Evolutionary conservation across 371 early-diverging fungal species (phyloP).

Genomic region (Actinomortierella wolfii): DNA sequence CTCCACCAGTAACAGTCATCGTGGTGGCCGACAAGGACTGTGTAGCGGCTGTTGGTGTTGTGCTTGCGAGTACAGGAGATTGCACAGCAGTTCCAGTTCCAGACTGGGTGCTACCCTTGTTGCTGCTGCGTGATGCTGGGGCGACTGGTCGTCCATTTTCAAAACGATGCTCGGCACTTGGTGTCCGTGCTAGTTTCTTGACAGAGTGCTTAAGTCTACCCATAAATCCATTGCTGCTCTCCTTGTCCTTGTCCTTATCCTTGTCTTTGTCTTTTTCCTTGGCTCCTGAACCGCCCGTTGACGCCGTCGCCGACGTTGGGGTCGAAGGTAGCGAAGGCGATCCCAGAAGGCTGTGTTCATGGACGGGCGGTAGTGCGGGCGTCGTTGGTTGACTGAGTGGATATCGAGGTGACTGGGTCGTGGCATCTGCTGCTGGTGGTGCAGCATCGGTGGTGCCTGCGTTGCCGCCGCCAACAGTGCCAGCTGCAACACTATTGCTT

Average conservation of each 20-base stretch:
- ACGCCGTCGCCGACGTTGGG: slow-evolving; percentile 26
- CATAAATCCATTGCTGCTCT: slow-evolving; percentile 54
- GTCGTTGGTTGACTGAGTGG: slow-evolving; percentile 50
- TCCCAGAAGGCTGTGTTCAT: background rate
- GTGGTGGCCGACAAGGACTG: slow-evolving; percentile 16
- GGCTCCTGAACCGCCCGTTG: slow-evolving; percentile 44
- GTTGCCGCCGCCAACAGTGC: no score
- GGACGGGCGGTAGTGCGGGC: slow-evolving; percentile 15
- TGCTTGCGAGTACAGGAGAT: slow-evolving; percentile 6
- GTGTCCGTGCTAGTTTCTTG: slow-evolving; percentile 54
- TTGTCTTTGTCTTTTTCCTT: slow-evolving; percentile 1
- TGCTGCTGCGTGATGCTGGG: background rate
- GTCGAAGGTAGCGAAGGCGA: slow-evolving; percentile 19
- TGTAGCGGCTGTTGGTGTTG: slow-evolving; percentile 10
- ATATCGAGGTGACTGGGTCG: slow-evolving; percentile 9
- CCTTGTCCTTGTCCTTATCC: no score
- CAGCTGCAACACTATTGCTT: background rate
- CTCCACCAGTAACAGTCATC: slow-evolving; percentile 11
- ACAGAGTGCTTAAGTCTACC: slow-evolving; percentile 59
- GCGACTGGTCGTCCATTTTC: slow-evolving; percentile 26
- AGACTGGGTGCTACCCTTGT: no score
- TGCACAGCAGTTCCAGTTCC: background rate
- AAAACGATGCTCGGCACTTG: slow-evolving; percentile 48
- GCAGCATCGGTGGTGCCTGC: background rate
- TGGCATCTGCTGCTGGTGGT: background rate